A percentile compares a stretch with the other conserved stretches of the same genome.
Evolutionary conservation across 306 rosid species (phyloP).

Genomic region (Pterocarpus macrocarpus): DNA sequence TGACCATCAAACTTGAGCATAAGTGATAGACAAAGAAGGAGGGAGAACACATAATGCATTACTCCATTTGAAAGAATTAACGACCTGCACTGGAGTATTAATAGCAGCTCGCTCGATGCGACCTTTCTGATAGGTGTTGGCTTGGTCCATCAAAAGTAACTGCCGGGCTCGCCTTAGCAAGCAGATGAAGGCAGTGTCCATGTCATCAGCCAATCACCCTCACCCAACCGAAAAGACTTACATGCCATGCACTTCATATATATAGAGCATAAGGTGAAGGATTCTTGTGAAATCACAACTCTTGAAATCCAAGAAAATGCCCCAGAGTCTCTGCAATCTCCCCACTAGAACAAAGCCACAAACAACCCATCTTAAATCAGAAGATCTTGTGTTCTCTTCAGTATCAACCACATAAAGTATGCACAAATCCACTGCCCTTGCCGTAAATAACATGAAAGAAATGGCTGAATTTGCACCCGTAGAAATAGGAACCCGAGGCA

Average conservation of each 20-base stretch:
- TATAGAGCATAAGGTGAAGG: slow-evolving; percentile 52
- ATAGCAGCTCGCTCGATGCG: slow-evolving; percentile 97
- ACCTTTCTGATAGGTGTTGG: slow-evolving; percentile 72
- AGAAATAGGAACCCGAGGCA: slow-evolving; percentile 74
- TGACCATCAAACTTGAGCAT: slow-evolving; percentile 1
- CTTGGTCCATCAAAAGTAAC: slow-evolving; percentile 72
- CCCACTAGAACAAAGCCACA: slow-evolving; percentile 54
- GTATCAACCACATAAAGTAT: slow-evolving; percentile 55
- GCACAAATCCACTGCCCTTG: slow-evolving; percentile 49
- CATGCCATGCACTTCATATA: slow-evolving; percentile 49
- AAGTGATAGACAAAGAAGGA: slow-evolving; percentile 29
- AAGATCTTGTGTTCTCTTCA: slow-evolving; percentile 52
- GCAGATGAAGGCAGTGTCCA: slow-evolving; percentile 61
- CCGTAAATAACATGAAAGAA: slow-evolving; percentile 48
- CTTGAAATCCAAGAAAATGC: slow-evolving; percentile 48
- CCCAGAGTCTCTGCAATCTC: slow-evolving; percentile 51
- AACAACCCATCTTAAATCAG: slow-evolving; percentile 50
- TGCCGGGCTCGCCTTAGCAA: slow-evolving; percentile 83
- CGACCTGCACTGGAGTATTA: slow-evolving; percentile 94
- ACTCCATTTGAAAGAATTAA: slow-evolving; percentile 38
- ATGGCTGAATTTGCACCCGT: slow-evolving; percentile 55
- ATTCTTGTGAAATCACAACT: slow-evolving; percentile 50
- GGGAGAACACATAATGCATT: slow-evolving; percentile 5
- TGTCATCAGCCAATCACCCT: slow-evolving; percentile 51
- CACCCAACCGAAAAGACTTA: slow-evolving; percentile 26